These are phyloP conservation scores for Phoenix dactylifera DNA, from an alignment of 176 grass and related monocot species.

Conservation along the genomic window DNA sequence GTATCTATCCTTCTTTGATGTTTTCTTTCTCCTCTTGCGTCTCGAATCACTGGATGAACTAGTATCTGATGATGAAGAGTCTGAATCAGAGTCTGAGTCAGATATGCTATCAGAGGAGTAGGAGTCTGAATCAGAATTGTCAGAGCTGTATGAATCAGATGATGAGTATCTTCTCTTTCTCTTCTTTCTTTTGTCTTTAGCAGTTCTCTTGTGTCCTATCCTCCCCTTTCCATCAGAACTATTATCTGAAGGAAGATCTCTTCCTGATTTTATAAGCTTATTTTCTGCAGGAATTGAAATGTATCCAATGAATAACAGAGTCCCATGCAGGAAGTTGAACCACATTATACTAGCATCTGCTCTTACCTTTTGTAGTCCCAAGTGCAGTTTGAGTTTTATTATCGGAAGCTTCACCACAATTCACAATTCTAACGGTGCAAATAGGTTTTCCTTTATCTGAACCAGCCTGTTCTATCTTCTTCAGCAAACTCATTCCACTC, in stretches of 20 bases:
- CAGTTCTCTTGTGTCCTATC: constrained; percentile 21
- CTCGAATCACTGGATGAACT: constrained; percentile 63
- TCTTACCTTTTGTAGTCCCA: constrained; percentile 43
- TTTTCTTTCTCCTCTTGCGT: constrained; percentile 60
- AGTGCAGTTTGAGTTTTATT: constrained; percentile 26
- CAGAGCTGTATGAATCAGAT: constrained; percentile 66
- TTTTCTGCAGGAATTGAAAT: constrained; percentile 37
- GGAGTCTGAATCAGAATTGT: constrained; percentile 52
- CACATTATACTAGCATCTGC: neutral
- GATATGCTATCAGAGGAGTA: constrained; percentile 55
- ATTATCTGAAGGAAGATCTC: constrained; percentile 3
- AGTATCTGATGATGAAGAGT: constrained; percentile 45
- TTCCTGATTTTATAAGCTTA: constrained; percentile 19
- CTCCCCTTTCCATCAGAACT: constrained; percentile 28
- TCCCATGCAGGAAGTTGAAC: neutral
- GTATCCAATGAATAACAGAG: neutral
- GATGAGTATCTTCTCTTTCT: constrained; percentile 65
- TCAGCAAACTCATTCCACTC: constrained; percentile 36
- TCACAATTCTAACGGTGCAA: constrained; percentile 48
- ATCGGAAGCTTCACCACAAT: constrained; percentile 55
- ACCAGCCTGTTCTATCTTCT: constrained; percentile 50
- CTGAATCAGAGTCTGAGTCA: constrained; percentile 46
- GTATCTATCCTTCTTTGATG: constrained; percentile 45
- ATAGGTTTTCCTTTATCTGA: constrained; percentile 33
- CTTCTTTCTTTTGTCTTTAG: constrained; percentile 27